These are phyloP conservation scores for Suillus spraguei DNA, from an alignment of 768 basidiomycete genomes.

Conservation along the genomic window DNA sequence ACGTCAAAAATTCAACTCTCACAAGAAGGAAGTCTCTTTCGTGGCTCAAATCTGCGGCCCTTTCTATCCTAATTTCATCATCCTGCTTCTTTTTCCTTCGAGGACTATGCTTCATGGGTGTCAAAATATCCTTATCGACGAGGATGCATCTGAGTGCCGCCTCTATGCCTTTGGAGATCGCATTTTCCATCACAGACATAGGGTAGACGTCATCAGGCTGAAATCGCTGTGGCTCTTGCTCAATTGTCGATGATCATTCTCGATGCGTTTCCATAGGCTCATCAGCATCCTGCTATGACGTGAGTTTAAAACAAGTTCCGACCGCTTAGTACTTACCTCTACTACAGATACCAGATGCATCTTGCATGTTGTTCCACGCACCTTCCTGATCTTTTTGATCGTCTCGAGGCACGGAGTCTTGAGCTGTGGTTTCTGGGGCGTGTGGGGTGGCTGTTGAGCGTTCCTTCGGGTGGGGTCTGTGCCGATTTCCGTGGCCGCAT, in stretches of 20 bases:
- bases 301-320: neutral
- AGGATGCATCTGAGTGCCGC: no score
- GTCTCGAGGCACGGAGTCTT: neutral
- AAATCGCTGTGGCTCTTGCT: neutral
- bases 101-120: no score
- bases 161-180: conserved; percentile 10
- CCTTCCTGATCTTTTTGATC: neutral
- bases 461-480: neutral
- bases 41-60: no score
- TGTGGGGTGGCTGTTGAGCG: neutral
- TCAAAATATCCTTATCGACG: no score
- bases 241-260: neutral
- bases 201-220: neutral
- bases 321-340: neutral
- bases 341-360: neutral
- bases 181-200: conserved; percentile 7
- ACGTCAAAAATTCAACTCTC: no score
- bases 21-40: no score
- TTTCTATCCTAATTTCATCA: no score
- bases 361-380: neutral
- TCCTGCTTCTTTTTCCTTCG: no score
- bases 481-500: neutral
- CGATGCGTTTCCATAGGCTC: neutral
- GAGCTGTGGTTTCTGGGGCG: neutral
- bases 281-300: neutral